These are phyloP conservation scores for Trichoderma brevicompactum DNA, from an alignment of 2,329 filamentous ascomycete genomes.

Conservation along the genomic window DNA sequence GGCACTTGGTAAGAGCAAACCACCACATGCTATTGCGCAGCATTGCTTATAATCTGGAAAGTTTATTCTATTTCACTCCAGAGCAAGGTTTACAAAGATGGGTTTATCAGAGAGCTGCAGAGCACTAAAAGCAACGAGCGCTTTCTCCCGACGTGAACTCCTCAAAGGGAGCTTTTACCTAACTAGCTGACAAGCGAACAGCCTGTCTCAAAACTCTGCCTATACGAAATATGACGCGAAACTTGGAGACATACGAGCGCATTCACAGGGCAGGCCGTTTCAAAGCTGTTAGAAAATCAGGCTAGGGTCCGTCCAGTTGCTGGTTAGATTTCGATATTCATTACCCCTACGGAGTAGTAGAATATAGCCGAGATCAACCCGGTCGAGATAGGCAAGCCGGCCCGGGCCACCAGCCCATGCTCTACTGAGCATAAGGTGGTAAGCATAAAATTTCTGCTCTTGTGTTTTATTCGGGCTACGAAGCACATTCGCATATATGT, in stretches of 20 bases:
- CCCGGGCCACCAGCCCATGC: constrained; percentile 23
- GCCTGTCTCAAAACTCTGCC: neutral
- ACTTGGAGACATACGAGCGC: neutral
- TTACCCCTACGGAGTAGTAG: constrained; percentile 18
- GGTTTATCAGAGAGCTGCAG: neutral
- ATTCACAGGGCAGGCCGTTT: constrained; percentile 3
- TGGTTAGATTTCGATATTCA: constrained; percentile 27
- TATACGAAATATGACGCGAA: neutral
- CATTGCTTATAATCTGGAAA: too few species aligned
- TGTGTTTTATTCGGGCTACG: neutral
- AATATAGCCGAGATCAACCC: constrained; percentile 26
- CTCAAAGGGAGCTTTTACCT: neutral
- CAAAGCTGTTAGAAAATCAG: constrained; percentile 12
- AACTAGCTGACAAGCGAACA: neutral
- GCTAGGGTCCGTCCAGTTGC: constrained; percentile 6
- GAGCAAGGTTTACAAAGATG: neutral
- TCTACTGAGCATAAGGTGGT: constrained; percentile 15
- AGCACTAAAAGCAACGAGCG: too few species aligned
- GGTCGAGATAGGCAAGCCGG: constrained; percentile 23
- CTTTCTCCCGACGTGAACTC: too few species aligned
- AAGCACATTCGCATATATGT: too few species aligned
- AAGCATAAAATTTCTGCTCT: constrained; percentile 20
- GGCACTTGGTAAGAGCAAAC: neutral
- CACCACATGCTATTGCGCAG: too few species aligned
- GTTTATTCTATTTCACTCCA: neutral